Base-by-base conservation (phyloP, 140 eudicot species). In the Eryngium alpinum region DNA sequence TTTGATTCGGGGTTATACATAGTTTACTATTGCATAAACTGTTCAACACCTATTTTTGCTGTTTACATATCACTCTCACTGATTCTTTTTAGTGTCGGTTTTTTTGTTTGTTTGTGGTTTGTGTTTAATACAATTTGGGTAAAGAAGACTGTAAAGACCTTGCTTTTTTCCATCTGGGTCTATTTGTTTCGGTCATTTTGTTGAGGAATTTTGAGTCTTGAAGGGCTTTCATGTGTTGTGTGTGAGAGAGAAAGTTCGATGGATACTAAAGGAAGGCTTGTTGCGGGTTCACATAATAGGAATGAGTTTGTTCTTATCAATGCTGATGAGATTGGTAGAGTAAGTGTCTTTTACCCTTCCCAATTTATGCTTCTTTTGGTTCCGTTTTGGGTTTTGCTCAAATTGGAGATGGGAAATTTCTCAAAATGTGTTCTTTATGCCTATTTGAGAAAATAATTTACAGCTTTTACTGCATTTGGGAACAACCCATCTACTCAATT, bases 281-380 rank as follows among this genome's bases (percentile, higher is more conserved):
- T 94, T 81, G 98, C 98, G 65, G 98, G 98, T 82, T 94, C 98
- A 46, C 98, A 94, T 31, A 94, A 94, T 79, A 85, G 98, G 79
- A 94, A 94, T 85, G 98, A 94, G 88, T 94, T 94, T 83, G 91
- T 94, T 63, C 88, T 94, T 22, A 94, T 94, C 96, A 89, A 94
- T 94, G 98, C 98, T 74, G 98, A 94, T 89, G 98, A 94, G 81
- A 89, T 94, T 90, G 98, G 98, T 79, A 84, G 94, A 86, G 98
- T 92, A 90, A 90, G 97, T 87, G 43, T 65, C 44, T 27, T 53
- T 38, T 79, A 79, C 60, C 60, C 56, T 80, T 77, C 51, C 59
- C 75, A 34, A 71, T 17, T 79, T 73, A 77, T 38, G 67, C 77
- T 12, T 1, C 69, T 82, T 28, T 81, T 84, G 32, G n/a, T n/a